Conservation (phyloP, 1,139 yeast genomes). For the Petasospora fabianii region DNA sequence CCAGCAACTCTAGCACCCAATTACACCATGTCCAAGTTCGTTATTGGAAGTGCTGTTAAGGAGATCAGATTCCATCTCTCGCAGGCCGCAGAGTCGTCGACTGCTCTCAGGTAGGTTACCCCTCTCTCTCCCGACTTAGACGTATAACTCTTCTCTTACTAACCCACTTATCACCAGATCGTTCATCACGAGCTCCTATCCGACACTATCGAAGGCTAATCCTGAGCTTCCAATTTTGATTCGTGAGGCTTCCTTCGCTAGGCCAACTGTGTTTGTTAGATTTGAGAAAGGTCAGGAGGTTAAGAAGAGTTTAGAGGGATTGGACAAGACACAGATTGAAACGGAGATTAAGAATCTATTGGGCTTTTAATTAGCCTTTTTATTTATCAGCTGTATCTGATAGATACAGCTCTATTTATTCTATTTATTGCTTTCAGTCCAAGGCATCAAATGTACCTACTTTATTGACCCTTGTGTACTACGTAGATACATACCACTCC, state of each 20-base stretch:
- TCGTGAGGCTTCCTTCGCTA: conserved; percentile 21
- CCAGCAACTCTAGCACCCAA: too few relatives aligned
- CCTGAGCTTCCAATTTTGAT: conserved; percentile 24
- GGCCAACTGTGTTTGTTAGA: conserved; percentile 24
- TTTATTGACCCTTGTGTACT: too few relatives aligned
- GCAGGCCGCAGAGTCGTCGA: conserved; percentile 19
- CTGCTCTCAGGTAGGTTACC: conserved; percentile 20
- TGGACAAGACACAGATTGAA: conserved; percentile 20
- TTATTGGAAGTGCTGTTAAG: conserved; percentile 17
- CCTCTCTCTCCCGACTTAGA: too few relatives aligned
- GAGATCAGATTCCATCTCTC: conserved; percentile 27
- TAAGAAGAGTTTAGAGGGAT: conserved; percentile 21
- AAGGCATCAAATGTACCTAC: too few relatives aligned
- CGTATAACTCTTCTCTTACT: too few relatives aligned
- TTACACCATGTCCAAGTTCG: conserved; percentile 16
- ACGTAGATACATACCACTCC: too few relatives aligned
- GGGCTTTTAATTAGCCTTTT: conserved; percentile 14
- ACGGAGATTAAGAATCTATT: conserved; percentile 17
- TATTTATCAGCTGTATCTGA: too few relatives aligned
- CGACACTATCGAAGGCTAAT: conserved; percentile 18
- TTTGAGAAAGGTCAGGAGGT: conserved; percentile 23
- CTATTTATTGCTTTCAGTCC: too few relatives aligned
- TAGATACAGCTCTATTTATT: too few relatives aligned
- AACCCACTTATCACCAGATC: conserved; percentile 14
- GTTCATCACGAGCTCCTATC: conserved; percentile 20